A percentile compares a stretch with the other conserved stretches of the same genome.
Evolutionary conservation across 2,329 filamentous ascomycete species (phyloP).

Genomic region (Penicillium sp.): DNA sequence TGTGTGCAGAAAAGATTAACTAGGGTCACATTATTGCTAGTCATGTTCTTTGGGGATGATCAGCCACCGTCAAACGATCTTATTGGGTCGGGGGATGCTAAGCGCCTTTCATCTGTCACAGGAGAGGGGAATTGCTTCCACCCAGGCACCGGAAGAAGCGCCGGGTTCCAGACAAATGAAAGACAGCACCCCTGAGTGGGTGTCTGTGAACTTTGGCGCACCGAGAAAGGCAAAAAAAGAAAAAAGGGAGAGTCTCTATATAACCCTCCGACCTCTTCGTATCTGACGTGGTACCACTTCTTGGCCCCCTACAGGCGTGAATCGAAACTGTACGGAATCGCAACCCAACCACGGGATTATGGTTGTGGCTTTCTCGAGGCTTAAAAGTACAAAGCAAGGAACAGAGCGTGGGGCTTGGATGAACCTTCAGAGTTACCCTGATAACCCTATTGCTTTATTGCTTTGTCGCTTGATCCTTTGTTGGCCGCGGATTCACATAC

Average conservation of each 20-base stretch:
- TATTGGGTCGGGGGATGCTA: conserved; percentile 6
- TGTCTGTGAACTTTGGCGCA: not conserved
- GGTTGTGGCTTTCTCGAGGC: not conserved
- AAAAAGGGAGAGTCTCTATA: not conserved
- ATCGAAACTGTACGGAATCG: conserved; percentile 4
- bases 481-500: not conserved
- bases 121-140: conserved; percentile 1
- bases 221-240: not conserved
- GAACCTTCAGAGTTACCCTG: not conserved
- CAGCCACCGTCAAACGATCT: not conserved
- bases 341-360: not conserved
- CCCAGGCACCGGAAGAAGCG: conserved; percentile 6
- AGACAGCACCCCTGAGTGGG: not conserved
- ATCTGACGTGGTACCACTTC: conserved; percentile 6
- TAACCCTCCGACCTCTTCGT: not conserved
- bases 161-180: conserved; percentile 5
- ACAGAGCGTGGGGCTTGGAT: not conserved
- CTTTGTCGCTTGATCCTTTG: conserved; percentile 1
- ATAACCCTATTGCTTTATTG: not conserved
- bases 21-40: not conserved
- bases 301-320: not conserved
- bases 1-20: not conserved
- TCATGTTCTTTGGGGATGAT: not conserved
- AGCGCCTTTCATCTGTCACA: conserved; percentile 13
- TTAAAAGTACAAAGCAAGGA: conserved; percentile 1